Evolutionary conservation across 2,329 filamentous ascomycete genomes (phyloP), one percentile per base, ranked within the genome.

Genomic region (Drechslerella stenobrocha): DNA sequence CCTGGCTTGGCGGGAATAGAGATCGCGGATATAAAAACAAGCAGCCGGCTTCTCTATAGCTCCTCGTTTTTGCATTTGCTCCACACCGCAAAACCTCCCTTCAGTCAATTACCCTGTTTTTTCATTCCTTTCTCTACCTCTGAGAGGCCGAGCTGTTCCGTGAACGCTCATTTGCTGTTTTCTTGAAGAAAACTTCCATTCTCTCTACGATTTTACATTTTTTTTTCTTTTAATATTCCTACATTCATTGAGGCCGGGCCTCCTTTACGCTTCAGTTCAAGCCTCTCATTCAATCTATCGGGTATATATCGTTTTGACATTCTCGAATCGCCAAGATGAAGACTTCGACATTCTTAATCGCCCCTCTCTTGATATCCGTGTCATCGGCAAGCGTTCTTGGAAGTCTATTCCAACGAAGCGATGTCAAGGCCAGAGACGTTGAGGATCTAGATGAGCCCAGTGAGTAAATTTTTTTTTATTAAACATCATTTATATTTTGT

Each of bases 201-300:
- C 37, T 42, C 15, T 2, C 13, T n/a, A n/a, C n/a, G n/a, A 18
- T 26, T 20, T 7, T 24, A 45, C 40, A 35, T 32, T 45, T 63
- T 55, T 52, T 51, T 32, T 52, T 44, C 18, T 32, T 32, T 42
- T 23, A 50, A 30, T 40, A 20, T 58, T n/a, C n/a, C n/a, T 66
- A 58, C 53, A 66, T 66, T 66, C 61, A 52, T 66, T 66, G 47
- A 66, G 61, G 61, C 61, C 47, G 61, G 53, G 61, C 61, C 61
- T 58, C 58, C 44, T 22, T 52, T 57, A 8, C 15, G 23, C 13
- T 46, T 44, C 11, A 35, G 11, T 6, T 28, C 8, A 35, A 30
- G 11, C 40, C 23, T 22, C 20, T 48, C 48, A 47, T 26, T 44
- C 30, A 2, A 22, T 58, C n/a, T 35, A 37, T 35, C n/a, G 23